Evolutionary conservation across 23 red algal species (phyloP).

Genomic region (Gracilariopsis chorda): DNA sequence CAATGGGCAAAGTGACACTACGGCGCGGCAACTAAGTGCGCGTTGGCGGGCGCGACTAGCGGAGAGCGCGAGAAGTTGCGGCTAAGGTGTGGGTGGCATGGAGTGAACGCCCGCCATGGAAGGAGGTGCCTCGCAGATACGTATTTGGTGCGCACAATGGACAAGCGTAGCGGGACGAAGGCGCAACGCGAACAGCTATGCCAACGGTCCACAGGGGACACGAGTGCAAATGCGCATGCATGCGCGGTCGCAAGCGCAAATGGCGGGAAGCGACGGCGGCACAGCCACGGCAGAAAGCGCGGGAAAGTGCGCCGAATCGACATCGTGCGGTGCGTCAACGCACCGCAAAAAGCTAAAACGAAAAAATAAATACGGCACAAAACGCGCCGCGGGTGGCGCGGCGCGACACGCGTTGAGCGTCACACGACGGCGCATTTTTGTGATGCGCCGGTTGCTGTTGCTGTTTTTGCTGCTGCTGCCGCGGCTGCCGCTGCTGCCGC

Average conservation of each 20-base stretch:
- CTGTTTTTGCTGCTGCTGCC: neutral
- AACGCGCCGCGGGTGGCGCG: neutral
- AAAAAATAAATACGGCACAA: neutral
- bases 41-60: too few species aligned
- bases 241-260: neutral
- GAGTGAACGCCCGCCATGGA: too few species aligned
- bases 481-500: neutral
- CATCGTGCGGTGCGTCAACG: too few species aligned
- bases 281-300: neutral
- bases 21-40: too few species aligned
- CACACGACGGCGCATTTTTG: neutral
- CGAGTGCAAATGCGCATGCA: neutral
- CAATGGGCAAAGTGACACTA: too few species aligned
- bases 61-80: too few species aligned
- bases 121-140: too few species aligned
- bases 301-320: too few species aligned
- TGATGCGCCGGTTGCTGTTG: neutral
- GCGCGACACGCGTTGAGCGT: neutral
- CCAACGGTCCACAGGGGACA: neutral
- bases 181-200: neutral
- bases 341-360: too few species aligned
- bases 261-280: neutral
- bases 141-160: too few species aligned
- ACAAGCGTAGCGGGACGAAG: neutral
- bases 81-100: too few species aligned